Evolutionary conservation across 768 basidiomycete species (phyloP).

Genomic region (Leccinum subgranulosum): DNA sequence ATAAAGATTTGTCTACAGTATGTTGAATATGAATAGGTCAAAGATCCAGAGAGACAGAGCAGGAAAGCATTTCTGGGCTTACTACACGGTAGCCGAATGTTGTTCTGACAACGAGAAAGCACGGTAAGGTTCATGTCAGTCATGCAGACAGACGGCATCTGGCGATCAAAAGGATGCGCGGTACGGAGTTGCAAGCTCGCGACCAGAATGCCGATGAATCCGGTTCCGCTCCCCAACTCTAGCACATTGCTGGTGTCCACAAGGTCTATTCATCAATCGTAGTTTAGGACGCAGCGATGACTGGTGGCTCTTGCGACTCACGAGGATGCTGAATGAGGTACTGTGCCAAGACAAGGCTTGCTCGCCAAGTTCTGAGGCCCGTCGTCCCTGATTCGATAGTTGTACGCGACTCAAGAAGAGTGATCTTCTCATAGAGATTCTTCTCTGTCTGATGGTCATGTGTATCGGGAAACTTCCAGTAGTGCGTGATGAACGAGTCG

Average conservation of each 20-base stretch:
- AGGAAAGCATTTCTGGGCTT: constrained; percentile 23
- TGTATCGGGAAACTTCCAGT: constrained; percentile 42
- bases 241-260: constrained; percentile 45
- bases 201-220: constrained; percentile 68
- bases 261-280: neutral
- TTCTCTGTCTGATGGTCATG: neutral
- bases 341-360: constrained; percentile 63
- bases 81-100: constrained; percentile 69
- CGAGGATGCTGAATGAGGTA: constrained; percentile 58
- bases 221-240: constrained; percentile 74
- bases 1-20: constrained; percentile 51
- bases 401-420: constrained; percentile 70
- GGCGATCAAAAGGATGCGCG: neutral
- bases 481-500: constrained; percentile 62
- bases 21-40: neutral
- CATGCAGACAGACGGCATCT: constrained; percentile 38
- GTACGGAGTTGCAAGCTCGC: constrained; percentile 49
- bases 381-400: constrained; percentile 68
- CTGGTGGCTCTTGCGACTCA: constrained; percentile 25
- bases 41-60: neutral
- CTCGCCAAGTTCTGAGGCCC: constrained; percentile 72
- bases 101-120: constrained; percentile 55
- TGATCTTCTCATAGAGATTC: constrained; percentile 40
- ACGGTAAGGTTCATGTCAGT: constrained; percentile 69
- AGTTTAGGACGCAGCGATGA: neutral